A percentile compares a stretch with the other conserved stretches of the same genome.
Conservation (phyloP, 805 yeast genomes). For the Nadsonia fulvescens region DNA sequence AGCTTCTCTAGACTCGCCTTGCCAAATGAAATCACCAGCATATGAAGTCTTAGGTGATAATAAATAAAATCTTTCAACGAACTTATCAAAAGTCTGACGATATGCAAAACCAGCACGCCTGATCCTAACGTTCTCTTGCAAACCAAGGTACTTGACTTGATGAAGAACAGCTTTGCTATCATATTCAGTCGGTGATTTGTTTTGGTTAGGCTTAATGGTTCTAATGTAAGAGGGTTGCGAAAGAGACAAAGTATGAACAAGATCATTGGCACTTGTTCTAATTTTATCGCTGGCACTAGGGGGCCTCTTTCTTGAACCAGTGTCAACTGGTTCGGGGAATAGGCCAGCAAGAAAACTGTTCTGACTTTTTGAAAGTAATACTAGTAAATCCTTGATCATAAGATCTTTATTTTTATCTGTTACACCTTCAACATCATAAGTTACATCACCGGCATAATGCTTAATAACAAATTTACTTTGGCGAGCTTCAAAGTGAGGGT, state of each 20-base stretch:
- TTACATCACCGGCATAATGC: conserved; percentile 98
- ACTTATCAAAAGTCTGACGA: conserved; percentile 89
- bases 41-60: conserved; percentile 80
- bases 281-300: conserved; percentile 95
- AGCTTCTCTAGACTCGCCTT: conserved; percentile 39
- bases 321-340: conserved; percentile 48
- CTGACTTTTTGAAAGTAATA: conserved; percentile 52
- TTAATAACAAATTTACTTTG: conserved; percentile 74
- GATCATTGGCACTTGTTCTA: conserved; percentile 73
- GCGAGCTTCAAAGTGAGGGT: conserved; percentile 80
- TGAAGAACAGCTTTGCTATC: conserved; percentile 81
- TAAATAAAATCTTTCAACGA: conserved; percentile 83
- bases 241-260: conserved; percentile 75
- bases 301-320: conserved; percentile 60
- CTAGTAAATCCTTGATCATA: conserved; percentile 71
- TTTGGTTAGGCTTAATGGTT: conserved; percentile 93
- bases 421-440: conserved; percentile 74
- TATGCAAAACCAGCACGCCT: conserved; percentile 98
- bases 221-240: conserved; percentile 94
- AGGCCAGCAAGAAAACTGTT: conserved; percentile 42
- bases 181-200: conserved; percentile 77
- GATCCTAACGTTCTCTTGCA: conserved; percentile 91
- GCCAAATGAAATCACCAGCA: conserved; percentile 64
- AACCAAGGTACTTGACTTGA: conserved; percentile 87
- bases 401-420: conserved; percentile 96